Base-by-base conservation (phyloP, 371 early-diverging fungal species). In the Syncephalastrum sp. region DNA sequence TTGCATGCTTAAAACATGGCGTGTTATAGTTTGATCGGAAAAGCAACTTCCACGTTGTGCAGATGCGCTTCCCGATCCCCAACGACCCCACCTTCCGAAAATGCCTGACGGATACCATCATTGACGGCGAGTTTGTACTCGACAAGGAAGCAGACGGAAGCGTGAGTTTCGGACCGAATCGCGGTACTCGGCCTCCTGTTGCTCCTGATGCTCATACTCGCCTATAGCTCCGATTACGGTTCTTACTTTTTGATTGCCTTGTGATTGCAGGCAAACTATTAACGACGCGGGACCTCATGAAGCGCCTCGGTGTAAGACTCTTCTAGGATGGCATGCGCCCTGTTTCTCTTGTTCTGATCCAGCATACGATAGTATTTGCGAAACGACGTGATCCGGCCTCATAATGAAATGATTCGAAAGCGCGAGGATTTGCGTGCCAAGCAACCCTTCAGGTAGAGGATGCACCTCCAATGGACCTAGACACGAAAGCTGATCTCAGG, bases 41-140 rank as follows among this genome's bases (percentile, higher is more conserved):
- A 60, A 94, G 91, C 83, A 85, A 86, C 25, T 92, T 91, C 64
- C 82, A 79, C 47, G 74, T 79, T 10, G 70, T 90, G 3, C 81
- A 74, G 6, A 57, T 93, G 46, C 57, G 71, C n/a, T 90, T 96
- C 49, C 94, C 94, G 5, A 65, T 72, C 19, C 83, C 88, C 8
- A 58, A 65, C 29, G 77, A 76, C 57, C 61, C 65, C 14, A 63
- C 58, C 4, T 76, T 69, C 54, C 57, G 68, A 46, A 67, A 66
- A 42, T 79, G 82, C 57, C 91, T 91, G 54, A 63, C 83, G 45
- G 81, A 86, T 24, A 96, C 97, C 1, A 78, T 97, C 46, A 77
- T 97, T 21, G 96, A 97, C 59, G 96, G 95, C 3, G 97, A 97
- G 68, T 78, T 97, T n/a, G 91, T 95, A 7, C 56, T 87, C 6